phyloP scores from a whole-genome alignment of 352 stramenopile genomes.

The Globisporangium nagaii region DNA sequence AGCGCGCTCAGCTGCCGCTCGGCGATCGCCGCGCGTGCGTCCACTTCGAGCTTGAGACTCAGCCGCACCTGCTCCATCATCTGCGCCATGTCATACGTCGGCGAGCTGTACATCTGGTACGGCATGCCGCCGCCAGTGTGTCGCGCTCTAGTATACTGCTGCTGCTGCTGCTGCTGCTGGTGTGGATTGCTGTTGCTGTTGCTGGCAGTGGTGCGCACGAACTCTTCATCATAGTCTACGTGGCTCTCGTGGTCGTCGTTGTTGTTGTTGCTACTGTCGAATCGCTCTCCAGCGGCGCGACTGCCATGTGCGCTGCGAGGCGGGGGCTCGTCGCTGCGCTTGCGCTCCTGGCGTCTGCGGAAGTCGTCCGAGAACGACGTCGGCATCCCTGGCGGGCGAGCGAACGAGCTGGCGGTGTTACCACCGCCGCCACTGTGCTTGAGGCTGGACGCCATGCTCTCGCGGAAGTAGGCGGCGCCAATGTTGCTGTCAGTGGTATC shows the following conservation, averaged over 20 bases:
- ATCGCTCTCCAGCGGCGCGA: not conserved
- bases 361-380: constrained; percentile 45
- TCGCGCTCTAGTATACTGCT: not conserved
- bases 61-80: constrained; percentile 84
- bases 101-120: constrained; percentile 58
- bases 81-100: constrained; percentile 70
- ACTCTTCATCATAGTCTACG: constrained; percentile 16
- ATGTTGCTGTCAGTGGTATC: constrained; percentile 7
- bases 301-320: not conserved
- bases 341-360: constrained; percentile 42
- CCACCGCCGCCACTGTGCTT: not conserved
- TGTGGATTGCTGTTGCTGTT: not conserved
- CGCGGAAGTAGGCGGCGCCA: constrained; percentile 26
- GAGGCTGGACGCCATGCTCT: constrained; percentile 18
- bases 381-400: constrained; percentile 1
- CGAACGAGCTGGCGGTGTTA: constrained; percentile 4
- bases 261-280: constrained; percentile 15
- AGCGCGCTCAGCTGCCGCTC: constrained; percentile 75
- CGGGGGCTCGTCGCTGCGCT: constrained; percentile 6
- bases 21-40: constrained; percentile 64
- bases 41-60: constrained; percentile 80
- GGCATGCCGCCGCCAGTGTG: not conserved
- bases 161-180: not conserved
- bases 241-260: constrained; percentile 15
- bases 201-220: constrained; percentile 3